Conservation (phyloP, 345 rosid species). For the Acer yangbiense region DNA sequence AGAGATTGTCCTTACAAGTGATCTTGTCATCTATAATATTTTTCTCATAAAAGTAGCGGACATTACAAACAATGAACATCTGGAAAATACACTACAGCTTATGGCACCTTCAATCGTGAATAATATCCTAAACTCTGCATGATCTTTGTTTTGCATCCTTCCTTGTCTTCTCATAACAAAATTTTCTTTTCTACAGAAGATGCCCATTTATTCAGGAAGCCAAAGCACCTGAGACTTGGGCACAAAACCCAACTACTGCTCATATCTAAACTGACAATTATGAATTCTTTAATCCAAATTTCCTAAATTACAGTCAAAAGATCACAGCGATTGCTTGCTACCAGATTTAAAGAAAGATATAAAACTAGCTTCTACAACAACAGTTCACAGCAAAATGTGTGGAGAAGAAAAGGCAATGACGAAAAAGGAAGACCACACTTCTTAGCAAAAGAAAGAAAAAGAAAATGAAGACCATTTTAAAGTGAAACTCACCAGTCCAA, state of each 20-base stretch:
- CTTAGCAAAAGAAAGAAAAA: neutral
- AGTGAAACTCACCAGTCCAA: slow-evolving; percentile 65
- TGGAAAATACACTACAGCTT: neutral
- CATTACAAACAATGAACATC: neutral
- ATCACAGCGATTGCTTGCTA: neutral
- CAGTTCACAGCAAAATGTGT: neutral
- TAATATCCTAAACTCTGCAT: slow-evolving; percentile 8
- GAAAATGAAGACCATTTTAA: neutral
- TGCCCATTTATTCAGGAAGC: slow-evolving; percentile 11
- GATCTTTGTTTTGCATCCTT: neutral
- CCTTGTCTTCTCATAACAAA: neutral
- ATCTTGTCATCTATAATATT: neutral
- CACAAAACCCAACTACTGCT: neutral
- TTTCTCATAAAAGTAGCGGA: slow-evolving; percentile 7
- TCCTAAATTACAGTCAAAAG: slow-evolving; percentile 17
- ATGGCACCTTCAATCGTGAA: neutral
- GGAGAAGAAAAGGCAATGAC: slow-evolving; percentile 12
- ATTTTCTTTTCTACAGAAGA: slow-evolving; percentile 1
- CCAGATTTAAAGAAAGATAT: neutral
- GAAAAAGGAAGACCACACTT: neutral
- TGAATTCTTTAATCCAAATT: neutral
- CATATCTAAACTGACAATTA: neutral
- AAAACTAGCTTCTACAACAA: neutral
- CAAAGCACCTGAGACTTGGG: neutral
- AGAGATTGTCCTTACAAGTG: slow-evolving; percentile 18